Conservation (phyloP, 495 filamentous ascomycete species). For the Neurospora sp. region DNA sequence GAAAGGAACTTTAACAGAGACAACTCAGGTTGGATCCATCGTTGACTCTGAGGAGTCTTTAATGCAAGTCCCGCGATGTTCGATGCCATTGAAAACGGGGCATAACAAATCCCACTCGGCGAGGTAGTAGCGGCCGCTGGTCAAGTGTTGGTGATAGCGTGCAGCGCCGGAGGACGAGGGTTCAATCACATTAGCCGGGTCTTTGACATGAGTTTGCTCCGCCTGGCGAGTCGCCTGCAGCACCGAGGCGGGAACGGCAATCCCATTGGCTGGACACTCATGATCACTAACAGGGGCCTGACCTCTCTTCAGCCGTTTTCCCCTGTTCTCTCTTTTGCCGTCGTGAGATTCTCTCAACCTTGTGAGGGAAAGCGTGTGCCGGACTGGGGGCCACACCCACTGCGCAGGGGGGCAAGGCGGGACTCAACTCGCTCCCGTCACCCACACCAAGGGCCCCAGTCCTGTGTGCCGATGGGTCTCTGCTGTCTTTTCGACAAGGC, state of each 20-base stretch:
- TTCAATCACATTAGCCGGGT: conserved; percentile 12
- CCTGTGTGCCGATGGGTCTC: conserved; percentile 2
- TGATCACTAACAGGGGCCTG: conserved; percentile 18
- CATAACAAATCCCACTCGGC: neutral
- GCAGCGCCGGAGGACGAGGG: neutral
- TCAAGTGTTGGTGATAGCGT: conserved; percentile 5
- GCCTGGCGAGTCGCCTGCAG: conserved; percentile 21
- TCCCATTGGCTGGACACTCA: conserved; percentile 15
- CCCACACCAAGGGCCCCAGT: neutral
- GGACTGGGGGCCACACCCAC: neutral
- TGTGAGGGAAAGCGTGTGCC: conserved; percentile 5
- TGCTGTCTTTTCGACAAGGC: neutral
- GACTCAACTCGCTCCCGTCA: neutral
- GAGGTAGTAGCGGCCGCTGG: neutral
- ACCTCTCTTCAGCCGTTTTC: conserved; percentile 11
- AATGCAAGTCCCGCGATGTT: neutral
- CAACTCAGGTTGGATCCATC: too few species aligned
- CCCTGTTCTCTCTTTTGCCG: conserved; percentile 9
- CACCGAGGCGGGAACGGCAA: conserved; percentile 15
- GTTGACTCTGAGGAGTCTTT: neutral
- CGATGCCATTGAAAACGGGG: neutral
- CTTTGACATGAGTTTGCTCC: conserved; percentile 15
- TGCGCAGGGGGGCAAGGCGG: neutral
- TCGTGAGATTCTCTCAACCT: conserved; percentile 11
- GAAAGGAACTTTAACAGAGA: neutral